phyloP scores from a whole-genome alignment of 805 yeast genomes.

The Priceomyces melissophilus region DNA sequence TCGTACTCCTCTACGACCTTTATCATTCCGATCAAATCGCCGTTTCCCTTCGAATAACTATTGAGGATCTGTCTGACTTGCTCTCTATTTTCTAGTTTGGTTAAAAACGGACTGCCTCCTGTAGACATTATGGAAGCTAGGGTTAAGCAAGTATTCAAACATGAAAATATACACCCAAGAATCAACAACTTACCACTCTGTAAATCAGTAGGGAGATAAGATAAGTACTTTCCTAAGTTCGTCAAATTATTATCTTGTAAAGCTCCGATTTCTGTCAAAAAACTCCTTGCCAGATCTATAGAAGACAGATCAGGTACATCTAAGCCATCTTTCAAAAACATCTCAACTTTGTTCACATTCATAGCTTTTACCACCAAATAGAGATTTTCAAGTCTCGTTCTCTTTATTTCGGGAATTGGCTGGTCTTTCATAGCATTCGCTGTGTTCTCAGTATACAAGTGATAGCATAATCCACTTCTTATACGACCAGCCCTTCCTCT shows the following conservation, averaged over 20 bases:
- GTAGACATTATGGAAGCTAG: constrained; percentile 74
- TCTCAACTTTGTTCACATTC: constrained; percentile 72
- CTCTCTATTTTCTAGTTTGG: constrained; percentile 61
- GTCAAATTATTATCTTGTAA: constrained; percentile 52
- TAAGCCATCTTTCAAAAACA: constrained; percentile 68
- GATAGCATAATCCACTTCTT: constrained; percentile 75
- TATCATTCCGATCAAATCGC: constrained; percentile 72
- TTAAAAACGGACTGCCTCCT: constrained; percentile 74
- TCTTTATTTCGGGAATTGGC: constrained; percentile 85
- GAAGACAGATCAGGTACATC: constrained; percentile 70
- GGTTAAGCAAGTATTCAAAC: constrained; percentile 72
- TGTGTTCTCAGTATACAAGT: constrained; percentile 65
- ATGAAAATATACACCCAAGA: constrained; percentile 78
- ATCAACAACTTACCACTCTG: constrained; percentile 80
- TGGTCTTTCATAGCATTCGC: constrained; percentile 56
- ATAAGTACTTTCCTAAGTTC: constrained; percentile 73
- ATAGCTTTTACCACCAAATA: constrained; percentile 83
- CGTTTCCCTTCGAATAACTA: constrained; percentile 48
- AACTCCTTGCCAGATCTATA: constrained; percentile 47
- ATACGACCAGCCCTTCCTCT: constrained; percentile 99
- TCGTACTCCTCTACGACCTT: constrained; percentile 57
- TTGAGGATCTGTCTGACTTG: constrained; percentile 48
- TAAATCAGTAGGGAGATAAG: constrained; percentile 82
- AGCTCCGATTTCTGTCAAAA: constrained; percentile 72
- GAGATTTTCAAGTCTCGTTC: constrained; percentile 79